Base-by-base conservation (phyloP, 345 rosid species). In the Brassica carinata region DNA sequence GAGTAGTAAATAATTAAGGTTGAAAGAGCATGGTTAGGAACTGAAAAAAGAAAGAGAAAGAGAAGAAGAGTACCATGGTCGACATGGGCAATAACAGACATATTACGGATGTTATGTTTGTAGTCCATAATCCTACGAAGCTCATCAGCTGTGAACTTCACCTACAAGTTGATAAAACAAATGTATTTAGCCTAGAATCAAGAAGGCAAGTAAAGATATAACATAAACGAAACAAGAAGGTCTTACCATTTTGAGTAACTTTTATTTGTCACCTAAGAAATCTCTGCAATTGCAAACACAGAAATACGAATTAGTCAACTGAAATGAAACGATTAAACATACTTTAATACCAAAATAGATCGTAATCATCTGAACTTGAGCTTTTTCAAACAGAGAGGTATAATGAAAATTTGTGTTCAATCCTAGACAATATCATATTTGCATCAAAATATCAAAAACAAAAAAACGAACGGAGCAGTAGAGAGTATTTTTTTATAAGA, bases 121-220 rank as follows among this genome's bases (percentile, higher is more conserved):
- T 76, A 67, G 53, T 82, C 84, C 81, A 77, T 77, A 77, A 82
- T 82, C 74, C 81, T 48, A 33, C 84, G 81, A 6, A 82, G 81
- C 84, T 72, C 84, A 23, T 82, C 84, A 0, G 84, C 61, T 19
- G 84, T 82, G 13, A 82, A 82, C 84, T 82, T 82, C 70, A 82
- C 84, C 83, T 79, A 64, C 58, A 45, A 61, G 58, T 59, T 3
- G 2, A 67, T n/a, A n/a, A n/a, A n/a, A 19, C 40, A 0, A 36
- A 5, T 10, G 18, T 15, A 0, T 45, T 31, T 1, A 10, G 30
- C 13, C n/a, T 6, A 10, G 3, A 31, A 67, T 43, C 23, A 7
- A 9, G 0, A 58, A 4, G 18, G 58, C 17, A 14, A 0, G 48
- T 51, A 51, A 51, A 5, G 13, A 13, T 23, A 68, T 8, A 36